Evolutionary conservation across 2,329 filamentous ascomycete genomes (phyloP).

Genomic region (Colletotrichum endophyticum): DNA sequence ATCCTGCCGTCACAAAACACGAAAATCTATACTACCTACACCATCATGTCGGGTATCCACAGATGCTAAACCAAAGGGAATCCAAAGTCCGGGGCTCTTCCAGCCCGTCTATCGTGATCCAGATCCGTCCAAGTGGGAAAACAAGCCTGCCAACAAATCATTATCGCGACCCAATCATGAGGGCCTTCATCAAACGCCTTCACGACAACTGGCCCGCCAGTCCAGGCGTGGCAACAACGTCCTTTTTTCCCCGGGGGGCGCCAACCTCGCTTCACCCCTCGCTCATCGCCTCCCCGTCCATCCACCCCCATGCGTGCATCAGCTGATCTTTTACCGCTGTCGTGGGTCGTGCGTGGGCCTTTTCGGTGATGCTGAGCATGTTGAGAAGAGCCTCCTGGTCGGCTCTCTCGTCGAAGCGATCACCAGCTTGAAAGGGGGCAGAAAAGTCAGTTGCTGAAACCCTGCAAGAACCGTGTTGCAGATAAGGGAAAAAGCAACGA

Average conservation of each 20-base stretch:
- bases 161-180: not conserved
- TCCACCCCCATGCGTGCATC: slow-evolving; percentile 55
- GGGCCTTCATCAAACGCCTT: not conserved
- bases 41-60: slow-evolving; percentile 13
- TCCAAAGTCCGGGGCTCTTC: not conserved
- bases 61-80: slow-evolving; percentile 12
- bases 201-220: not conserved
- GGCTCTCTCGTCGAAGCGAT: slow-evolving; percentile 47
- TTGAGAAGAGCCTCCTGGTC: slow-evolving; percentile 55
- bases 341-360: slow-evolving; percentile 58
- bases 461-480: not conserved
- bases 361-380: slow-evolving; percentile 51
- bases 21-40: not conserved
- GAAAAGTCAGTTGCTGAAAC: not conserved
- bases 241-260: not conserved
- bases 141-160: not conserved
- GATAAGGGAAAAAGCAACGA: not conserved
- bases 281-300: slow-evolving; percentile 13
- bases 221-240: not conserved
- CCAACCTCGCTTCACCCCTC: not conserved
- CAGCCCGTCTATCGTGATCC: slow-evolving; percentile 3
- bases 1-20: not conserved
- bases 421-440: slow-evolving; percentile 38
- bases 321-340: slow-evolving; percentile 50
- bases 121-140: not conserved